Conservation (phyloP, 2,329 filamentous ascomycete genomes). For the Myriosclerotinia curreyana region DNA sequence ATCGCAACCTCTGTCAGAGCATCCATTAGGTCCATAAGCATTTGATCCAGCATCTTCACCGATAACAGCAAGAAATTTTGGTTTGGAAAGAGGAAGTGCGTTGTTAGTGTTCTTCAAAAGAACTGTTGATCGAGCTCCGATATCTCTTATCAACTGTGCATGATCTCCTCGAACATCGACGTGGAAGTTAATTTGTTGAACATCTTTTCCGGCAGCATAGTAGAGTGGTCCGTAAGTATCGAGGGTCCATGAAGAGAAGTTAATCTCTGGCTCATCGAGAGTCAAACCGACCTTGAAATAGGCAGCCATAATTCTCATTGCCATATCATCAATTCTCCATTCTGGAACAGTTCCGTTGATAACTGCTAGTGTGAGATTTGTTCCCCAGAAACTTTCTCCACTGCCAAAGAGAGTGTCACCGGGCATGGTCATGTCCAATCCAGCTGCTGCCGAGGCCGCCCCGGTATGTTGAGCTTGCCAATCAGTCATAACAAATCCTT, state of each 20-base stretch:
- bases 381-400: constrained; percentile 65
- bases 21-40: constrained; percentile 46
- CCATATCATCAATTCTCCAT: constrained; percentile 90
- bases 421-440: constrained; percentile 77
- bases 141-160: constrained; percentile 66
- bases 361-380: constrained; percentile 82
- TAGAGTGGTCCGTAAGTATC: constrained; percentile 51
- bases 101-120: constrained; percentile 79
- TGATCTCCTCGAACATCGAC: constrained; percentile 82
- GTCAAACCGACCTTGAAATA: constrained; percentile 64
- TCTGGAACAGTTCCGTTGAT: constrained; percentile 86
- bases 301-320: constrained; percentile 72
- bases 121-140: constrained; percentile 78
- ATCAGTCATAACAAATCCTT: constrained; percentile 78
- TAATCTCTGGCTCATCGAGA: constrained; percentile 53
- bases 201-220: constrained; percentile 53
- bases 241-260: constrained; percentile 84
- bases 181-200: constrained; percentile 71
- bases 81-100: constrained; percentile 72
- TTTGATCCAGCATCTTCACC: constrained; percentile 81
- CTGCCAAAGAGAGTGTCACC: constrained; percentile 76
- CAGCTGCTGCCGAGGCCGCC: constrained; percentile 15
- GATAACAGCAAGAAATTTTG: constrained; percentile 72
- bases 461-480: constrained; percentile 56
- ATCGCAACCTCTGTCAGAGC: constrained; percentile 62